These are phyloP conservation scores for Leishmania tropica DNA, from an alignment of 208 protist genomes.

Conservation along the genomic window DNA sequence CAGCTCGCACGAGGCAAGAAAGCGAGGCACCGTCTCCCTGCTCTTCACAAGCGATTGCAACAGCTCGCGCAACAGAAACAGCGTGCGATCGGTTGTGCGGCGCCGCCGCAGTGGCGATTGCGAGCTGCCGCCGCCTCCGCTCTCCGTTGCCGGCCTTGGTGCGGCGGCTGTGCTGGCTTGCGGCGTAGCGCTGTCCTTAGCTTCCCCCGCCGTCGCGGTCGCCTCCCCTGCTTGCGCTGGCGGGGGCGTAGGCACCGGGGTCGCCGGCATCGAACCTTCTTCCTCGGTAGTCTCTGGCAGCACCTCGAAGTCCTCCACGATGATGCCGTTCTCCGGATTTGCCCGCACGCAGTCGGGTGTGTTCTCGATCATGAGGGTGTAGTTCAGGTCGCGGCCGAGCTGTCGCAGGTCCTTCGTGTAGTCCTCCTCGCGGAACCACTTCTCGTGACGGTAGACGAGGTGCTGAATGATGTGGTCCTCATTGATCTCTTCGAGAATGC, in stretches of 20 bases:
- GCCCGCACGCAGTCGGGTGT: constrained; percentile 83
- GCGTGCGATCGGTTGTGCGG: constrained; percentile 64
- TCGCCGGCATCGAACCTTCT: constrained; percentile 15
- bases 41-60: constrained; percentile 63
- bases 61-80: constrained; percentile 79
- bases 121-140: neutral
- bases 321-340: constrained; percentile 86
- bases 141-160: neutral
- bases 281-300: constrained; percentile 30
- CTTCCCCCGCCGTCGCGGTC: neutral
- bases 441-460: constrained; percentile 77
- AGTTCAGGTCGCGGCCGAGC: constrained; percentile 74
- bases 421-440: constrained; percentile 79
- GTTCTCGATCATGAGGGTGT: constrained; percentile 90
- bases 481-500: constrained; percentile 86
- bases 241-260: constrained; percentile 17
- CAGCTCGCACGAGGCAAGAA: constrained; percentile 74
- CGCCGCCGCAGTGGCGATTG: constrained; percentile 30
- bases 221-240: constrained; percentile 5
- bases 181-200: neutral
- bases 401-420: constrained; percentile 88
- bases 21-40: constrained; percentile 75
- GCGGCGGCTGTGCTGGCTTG: constrained; percentile 1
- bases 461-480: constrained; percentile 82
- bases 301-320: constrained; percentile 88